phyloP scores from a whole-genome alignment of 495 filamentous ascomycete species.

The Aspergillus campestris region DNA sequence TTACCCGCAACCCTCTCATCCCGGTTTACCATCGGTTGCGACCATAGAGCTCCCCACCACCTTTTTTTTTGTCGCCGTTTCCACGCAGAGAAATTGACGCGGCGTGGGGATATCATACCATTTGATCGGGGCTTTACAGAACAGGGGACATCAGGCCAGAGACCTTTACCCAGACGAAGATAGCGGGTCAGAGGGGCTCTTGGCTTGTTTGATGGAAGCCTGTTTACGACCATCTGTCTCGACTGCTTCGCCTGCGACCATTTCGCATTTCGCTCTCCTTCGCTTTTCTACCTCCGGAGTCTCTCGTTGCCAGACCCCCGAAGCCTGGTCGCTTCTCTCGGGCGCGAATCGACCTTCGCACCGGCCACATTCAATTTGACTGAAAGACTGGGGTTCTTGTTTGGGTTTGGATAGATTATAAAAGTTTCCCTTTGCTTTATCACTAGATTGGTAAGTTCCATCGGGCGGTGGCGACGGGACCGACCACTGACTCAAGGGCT shows the following conservation, averaged over 20 bases:
- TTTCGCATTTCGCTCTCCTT: constrained; percentile 11
- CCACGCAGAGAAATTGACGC: constrained; percentile 2
- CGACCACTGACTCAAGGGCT: constrained; percentile 1
- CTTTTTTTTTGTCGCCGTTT: constrained; percentile 4
- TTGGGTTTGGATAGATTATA: constrained; percentile 19
- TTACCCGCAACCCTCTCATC: constrained; percentile 11
- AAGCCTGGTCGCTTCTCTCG: constrained; percentile 30
- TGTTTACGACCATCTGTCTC: constrained; percentile 1
- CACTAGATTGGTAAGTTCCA: constrained; percentile 20
- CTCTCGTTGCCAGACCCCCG: background rate
- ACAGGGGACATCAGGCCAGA: background rate
- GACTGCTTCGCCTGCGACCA: constrained; percentile 8
- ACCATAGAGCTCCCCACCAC: constrained; percentile 2
- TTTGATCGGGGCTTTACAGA: background rate
- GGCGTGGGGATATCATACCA: background rate
- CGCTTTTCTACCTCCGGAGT: constrained; percentile 1
- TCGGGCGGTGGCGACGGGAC: background rate
- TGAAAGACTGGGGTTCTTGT: constrained; percentile 9
- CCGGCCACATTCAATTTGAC: constrained; percentile 12
- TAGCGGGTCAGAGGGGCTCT: too few relatives aligned
- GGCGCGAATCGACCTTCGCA: constrained; percentile 7
- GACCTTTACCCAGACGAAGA: too few relatives aligned
- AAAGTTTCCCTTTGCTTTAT: constrained; percentile 16
- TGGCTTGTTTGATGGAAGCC: too few relatives aligned
- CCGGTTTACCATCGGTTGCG: constrained; percentile 9